Base-by-base conservation (phyloP, 1,284 basidiomycete species). In the Boletellus deceptivus region DNA sequence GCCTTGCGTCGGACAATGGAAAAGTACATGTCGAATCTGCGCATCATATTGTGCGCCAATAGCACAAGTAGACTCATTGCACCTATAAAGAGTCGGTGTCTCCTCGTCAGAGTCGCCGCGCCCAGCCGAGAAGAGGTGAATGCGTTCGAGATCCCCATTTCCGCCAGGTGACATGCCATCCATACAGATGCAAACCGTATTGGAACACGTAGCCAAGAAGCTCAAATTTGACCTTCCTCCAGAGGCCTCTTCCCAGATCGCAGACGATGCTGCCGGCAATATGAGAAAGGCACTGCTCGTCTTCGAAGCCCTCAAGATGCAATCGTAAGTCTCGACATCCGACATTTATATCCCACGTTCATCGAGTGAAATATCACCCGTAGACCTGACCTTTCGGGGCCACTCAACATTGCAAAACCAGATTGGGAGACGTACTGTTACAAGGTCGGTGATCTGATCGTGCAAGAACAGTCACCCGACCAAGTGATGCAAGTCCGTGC, bases 351-450 rank as follows among this genome's bases (percentile, higher is more conserved):
- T 20, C 14, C 20, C 55, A 53, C 46, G 40, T 25, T 38, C 41
- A 25, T 54, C 18, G 29, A 53, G 47, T 9, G 33, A 14, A 25
- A 29, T 18, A 25, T 47, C 42, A 10, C 16, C 35, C 43, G 24
- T 50, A 83, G 89, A 55, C 83, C 90, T 38, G 86, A 92, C 67
- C 75, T 94, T 42, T 79, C 79, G 20, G 86, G 88, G 44, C 75
- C 85, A 33, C 70, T 94, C 45, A 78, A 83, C 36, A 90, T 93
- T 45, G 93, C 95, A 14, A 93, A 97, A 71, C 95, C 97, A 13
- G 97, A 99, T 65, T 99, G 97, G 97, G 96, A 99, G 71, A 89
- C 89, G n/a, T 99, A 98, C 67, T 95, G 93, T 60, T 78, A 86
- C 59, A 93, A 94, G 68, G 88, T 98, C 13, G 95, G 91, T n/a